Conservation (phyloP, 257 asterid species). For the Parsonsia alboflavescens region DNA sequence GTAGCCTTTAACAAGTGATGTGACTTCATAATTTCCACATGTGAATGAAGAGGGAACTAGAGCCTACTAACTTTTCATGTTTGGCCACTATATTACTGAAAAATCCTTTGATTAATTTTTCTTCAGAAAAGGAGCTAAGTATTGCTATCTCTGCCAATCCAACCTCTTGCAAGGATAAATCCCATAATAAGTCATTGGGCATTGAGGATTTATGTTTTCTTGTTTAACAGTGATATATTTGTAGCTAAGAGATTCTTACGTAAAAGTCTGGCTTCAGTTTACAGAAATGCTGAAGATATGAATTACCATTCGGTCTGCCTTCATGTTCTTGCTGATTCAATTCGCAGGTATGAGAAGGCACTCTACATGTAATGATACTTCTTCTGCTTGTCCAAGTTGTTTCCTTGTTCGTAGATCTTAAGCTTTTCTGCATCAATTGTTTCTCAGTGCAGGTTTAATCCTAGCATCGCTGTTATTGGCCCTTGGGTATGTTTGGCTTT, state of each 20-base stretch:
- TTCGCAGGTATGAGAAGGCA: constrained; percentile 64
- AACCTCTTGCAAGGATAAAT: neutral
- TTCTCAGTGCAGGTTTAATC: constrained; percentile 93
- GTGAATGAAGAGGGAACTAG: neutral
- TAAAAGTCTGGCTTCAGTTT: constrained; percentile 40
- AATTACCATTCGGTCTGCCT: constrained; percentile 89
- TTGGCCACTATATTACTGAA: neutral
- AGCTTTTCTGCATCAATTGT: constrained; percentile 24
- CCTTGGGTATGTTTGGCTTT: constrained; percentile 62
- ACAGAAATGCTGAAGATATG: constrained; percentile 95
- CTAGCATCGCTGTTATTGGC: constrained; percentile 92
- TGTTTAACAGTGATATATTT: neutral
- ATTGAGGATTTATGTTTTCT: neutral
- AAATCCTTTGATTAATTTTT: neutral
- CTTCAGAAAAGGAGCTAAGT: neutral
- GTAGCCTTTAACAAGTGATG: neutral
- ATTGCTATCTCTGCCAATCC: neutral
- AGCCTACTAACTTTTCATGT: neutral
- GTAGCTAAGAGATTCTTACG: neutral
- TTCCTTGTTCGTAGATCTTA: constrained; percentile 23
- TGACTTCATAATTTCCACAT: neutral
- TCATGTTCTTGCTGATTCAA: constrained; percentile 95
- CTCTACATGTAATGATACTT: constrained; percentile 1
- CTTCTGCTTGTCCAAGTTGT: neutral
- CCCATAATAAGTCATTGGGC: neutral